phyloP scores from a whole-genome alignment of 108 stramenopile genomes.

The Craspedostauros australis region DNA sequence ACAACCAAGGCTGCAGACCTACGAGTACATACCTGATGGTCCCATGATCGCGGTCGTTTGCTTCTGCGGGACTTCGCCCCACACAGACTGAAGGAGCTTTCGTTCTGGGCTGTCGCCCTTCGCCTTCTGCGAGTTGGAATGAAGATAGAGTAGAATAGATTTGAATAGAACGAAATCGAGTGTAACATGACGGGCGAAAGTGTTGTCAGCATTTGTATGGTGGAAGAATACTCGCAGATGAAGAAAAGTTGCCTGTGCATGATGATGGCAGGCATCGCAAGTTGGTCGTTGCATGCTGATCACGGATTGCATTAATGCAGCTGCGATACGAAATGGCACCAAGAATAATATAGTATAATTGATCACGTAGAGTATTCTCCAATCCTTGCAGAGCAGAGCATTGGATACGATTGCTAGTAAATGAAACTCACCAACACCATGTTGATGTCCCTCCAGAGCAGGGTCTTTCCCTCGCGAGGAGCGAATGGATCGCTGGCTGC shows the following conservation, averaged over 20 bases:
- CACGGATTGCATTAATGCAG: no score
- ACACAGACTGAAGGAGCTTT: constrained; percentile 47
- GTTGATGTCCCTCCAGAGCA: constrained; percentile 59
- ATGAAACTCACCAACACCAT: constrained; percentile 55
- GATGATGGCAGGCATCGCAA: no score
- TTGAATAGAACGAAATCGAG: no score
- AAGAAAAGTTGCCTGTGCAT: no score
- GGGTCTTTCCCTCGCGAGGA: constrained; percentile 43
- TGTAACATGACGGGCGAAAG: background rate
- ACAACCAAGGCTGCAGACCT: no score
- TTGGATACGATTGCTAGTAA: no score
- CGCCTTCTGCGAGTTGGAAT: no score
- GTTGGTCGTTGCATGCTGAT: no score
- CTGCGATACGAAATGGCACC: background rate
- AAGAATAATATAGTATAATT: background rate
- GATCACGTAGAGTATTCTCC: no score
- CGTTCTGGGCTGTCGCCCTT: constrained; percentile 18
- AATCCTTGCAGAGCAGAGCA: constrained; percentile 1
- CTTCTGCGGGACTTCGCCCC: constrained; percentile 66
- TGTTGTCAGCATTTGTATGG: no score
- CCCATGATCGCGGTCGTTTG: constrained; percentile 61
- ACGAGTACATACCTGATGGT: background rate
- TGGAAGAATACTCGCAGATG: no score
- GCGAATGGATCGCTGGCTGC: constrained; percentile 58
- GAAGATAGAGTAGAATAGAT: no score